phyloP scores from a whole-genome alignment of 495 filamentous ascomycete species.

The Talaromyces nanjingensis region DNA sequence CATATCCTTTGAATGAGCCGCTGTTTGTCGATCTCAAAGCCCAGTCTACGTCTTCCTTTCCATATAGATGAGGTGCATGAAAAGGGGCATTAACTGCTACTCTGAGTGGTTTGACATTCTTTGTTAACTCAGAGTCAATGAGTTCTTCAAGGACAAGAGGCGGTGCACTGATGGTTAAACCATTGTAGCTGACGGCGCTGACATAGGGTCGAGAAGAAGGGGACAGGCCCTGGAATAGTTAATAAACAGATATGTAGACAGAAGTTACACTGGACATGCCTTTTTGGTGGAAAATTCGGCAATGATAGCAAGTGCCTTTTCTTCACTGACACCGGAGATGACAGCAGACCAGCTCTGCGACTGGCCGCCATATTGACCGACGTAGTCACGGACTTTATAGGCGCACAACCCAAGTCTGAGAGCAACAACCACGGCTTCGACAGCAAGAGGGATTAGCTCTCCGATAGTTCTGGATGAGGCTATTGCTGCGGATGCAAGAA shows the following conservation, averaged over 20 bases:
- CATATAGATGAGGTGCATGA: slow-evolving; percentile 70
- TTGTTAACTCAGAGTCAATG: slow-evolving; percentile 44
- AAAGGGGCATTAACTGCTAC: slow-evolving; percentile 74
- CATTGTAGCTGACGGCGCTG: slow-evolving; percentile 63
- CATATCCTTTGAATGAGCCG: slow-evolving; percentile 34
- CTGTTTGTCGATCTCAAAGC: slow-evolving; percentile 41
- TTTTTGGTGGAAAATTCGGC: slow-evolving; percentile 13
- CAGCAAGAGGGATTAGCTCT: slow-evolving; percentile 58
- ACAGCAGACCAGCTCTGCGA: slow-evolving; percentile 34
- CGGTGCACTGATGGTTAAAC: slow-evolving; percentile 73
- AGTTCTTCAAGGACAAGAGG: slow-evolving; percentile 55
- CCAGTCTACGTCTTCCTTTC: slow-evolving; percentile 49
- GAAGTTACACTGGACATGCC: slow-evolving; percentile 8
- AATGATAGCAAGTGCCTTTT: slow-evolving; percentile 23
- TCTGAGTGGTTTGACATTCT: slow-evolving; percentile 49
- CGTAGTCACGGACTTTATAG: slow-evolving; percentile 27
- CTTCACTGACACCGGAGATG: slow-evolving; percentile 27
- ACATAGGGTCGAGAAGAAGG: slow-evolving; percentile 60
- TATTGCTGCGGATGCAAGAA: slow-evolving; percentile 66
- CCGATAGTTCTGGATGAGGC: slow-evolving; percentile 61
- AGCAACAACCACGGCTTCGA: slow-evolving; percentile 65
- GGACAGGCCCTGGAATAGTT: slow-evolving; percentile 47
- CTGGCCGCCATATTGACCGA: slow-evolving; percentile 19
- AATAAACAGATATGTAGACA: neutral
- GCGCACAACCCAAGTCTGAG: slow-evolving; percentile 64